Base-by-base conservation (phyloP, 192 early-diverging fungal genomes). In the Backusella mclennaniae region DNA sequence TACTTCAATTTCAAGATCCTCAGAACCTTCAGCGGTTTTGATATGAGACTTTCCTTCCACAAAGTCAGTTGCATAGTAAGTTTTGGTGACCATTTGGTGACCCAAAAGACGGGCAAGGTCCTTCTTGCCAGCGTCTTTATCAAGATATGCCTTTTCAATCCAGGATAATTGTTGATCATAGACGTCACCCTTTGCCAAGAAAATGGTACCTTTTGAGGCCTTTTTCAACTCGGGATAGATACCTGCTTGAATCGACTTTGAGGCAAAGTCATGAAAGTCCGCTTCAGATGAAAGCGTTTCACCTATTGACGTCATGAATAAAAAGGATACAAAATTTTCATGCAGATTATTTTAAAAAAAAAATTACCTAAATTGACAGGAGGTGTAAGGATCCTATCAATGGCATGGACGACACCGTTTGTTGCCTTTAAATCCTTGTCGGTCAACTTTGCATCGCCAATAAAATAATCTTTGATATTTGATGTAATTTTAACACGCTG, bases 351-450 rank as follows among this genome's bases (percentile, higher is more conserved):
- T 26, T 26, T 26, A 17, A 49, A 5, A 49, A 49, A 46, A 46
- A 17, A 52, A 6, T n/a, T 75, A 82, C 86, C 80, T 19, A 87
- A 23, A 46, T 82, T 76, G 0, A 11, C 69, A 23, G 85, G 81
- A 41, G 82, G 82, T 1, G 26, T 36, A 26, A 87, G 39, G 15
- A 88, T n/a, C 3, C 79, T 73, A 66, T 82, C 77, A 11, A 88
- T 63, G 9, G 82, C 76, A 72, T 89, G 88, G 29, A 89, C 76
- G 3, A 89, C 80, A 29, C 87, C 88, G 52, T 83, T 87, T n/a
- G 83, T 77, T 3, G 83, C 84, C 33, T 80, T 49, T 59, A 79
- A 76, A 76, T 87, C 83, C 31, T 77, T 75, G 1, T 79, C 73
- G 2, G 23, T 56, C 26, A 79, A 44, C 31, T 75, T 33, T n/a